Percentiles rank a stretch among this genome's conserved stretches.
Conservation (phyloP, 2,329 filamentous ascomycete genomes). For the Alternaria gaisen region DNA sequence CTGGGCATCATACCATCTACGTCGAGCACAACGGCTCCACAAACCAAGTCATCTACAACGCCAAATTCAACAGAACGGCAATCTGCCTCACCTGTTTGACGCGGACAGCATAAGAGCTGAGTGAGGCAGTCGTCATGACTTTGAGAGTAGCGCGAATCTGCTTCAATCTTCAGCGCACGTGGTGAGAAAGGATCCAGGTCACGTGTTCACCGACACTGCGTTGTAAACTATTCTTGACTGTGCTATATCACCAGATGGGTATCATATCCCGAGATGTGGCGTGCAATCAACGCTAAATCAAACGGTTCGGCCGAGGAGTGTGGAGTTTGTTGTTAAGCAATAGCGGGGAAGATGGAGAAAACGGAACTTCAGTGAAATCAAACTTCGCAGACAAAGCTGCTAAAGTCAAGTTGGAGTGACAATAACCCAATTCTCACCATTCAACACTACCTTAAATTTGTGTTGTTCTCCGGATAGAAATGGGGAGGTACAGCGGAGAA, state of each 20-base stretch:
- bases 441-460: neutral
- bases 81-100: neutral
- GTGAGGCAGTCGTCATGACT: neutral
- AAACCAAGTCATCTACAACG: neutral
- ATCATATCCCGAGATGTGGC: conserved; percentile 4
- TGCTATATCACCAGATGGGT: neutral
- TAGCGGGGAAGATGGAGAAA: conserved; percentile 7
- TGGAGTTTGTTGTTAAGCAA: neutral
- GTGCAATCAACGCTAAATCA: neutral
- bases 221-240: neutral
- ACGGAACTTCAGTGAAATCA: neutral
- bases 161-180: neutral
- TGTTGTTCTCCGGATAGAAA: neutral
- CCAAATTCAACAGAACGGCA: neutral
- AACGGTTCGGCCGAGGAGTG: neutral
- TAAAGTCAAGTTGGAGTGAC: neutral
- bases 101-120: neutral
- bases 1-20: neutral
- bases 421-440: neutral
- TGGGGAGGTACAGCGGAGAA: neutral
- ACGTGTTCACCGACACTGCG: neutral
- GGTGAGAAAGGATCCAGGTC: neutral
- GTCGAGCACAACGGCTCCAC: neutral
- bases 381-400: neutral
- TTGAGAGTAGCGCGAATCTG: neutral